Evolutionary conservation across 768 basidiomycete species (phyloP).

Genomic region (Phylloporus rhodoxanthus): DNA sequence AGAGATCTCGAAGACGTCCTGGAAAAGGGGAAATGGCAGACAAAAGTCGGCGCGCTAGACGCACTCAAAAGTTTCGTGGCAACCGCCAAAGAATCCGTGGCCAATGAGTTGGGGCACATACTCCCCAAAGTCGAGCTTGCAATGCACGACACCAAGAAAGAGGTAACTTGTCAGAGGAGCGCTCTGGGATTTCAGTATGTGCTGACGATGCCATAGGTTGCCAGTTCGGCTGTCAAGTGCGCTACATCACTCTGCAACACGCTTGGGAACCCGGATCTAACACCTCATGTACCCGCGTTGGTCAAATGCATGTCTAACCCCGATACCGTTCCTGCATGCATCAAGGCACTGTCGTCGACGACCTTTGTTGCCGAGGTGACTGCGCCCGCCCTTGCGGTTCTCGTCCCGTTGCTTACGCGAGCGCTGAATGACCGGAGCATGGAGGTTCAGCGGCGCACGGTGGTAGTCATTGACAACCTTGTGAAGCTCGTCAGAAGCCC

Average conservation of each 20-base stretch:
- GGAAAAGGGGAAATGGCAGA: constrained; percentile 86
- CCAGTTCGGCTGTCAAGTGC: constrained; percentile 80
- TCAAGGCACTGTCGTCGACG: constrained; percentile 91
- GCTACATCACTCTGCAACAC: constrained; percentile 85
- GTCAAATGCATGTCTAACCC: constrained; percentile 95
- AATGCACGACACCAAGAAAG: constrained; percentile 96
- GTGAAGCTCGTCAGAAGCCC: constrained; percentile 96
- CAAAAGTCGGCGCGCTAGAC: constrained; percentile 90
- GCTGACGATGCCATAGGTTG: constrained; percentile 50
- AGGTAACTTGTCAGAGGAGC: constrained; percentile 45
- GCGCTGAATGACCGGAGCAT: constrained; percentile 93
- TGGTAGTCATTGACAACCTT: constrained; percentile 92
- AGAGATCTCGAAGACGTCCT: constrained; percentile 66
- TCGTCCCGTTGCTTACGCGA: constrained; percentile 85
- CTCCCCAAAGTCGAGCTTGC: constrained; percentile 83
- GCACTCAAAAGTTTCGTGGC: constrained; percentile 71
- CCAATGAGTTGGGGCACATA: constrained; percentile 72
- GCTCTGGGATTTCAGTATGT: not conserved
- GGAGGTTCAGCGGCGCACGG: constrained; percentile 91
- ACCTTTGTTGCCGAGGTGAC: constrained; percentile 98
- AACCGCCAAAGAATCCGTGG: constrained; percentile 67
- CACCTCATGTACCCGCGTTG: constrained; percentile 80
- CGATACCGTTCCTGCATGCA: constrained; percentile 80
- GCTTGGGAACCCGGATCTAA: constrained; percentile 88
- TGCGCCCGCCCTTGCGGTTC: constrained; percentile 91